These are phyloP conservation scores for Arachis stenosperma DNA, from an alignment of 306 rosid species.

Conservation along the genomic window DNA sequence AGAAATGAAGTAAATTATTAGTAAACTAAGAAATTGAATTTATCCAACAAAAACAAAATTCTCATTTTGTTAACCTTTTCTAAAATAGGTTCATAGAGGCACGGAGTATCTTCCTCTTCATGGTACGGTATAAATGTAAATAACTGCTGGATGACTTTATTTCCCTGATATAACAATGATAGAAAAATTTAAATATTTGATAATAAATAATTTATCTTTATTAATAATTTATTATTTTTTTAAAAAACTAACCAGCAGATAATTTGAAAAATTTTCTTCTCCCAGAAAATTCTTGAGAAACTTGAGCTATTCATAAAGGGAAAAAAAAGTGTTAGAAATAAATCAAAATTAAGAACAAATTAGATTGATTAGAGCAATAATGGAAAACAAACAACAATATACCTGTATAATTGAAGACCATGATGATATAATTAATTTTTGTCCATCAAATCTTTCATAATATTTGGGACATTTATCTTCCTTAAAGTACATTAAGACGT, in stretches of 20 bases:
- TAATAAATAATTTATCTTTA: not conserved
- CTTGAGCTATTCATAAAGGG: slow-evolving; percentile 8
- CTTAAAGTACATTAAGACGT: slow-evolving; percentile 29
- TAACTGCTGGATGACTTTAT: slow-evolving; percentile 39
- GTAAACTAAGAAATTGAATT: not conserved
- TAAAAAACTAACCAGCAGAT: slow-evolving; percentile 37
- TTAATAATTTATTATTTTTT: not conserved
- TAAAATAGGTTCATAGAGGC: slow-evolving; percentile 35
- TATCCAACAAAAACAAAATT: not conserved
- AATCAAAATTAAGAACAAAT: not conserved
- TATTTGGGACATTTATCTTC: slow-evolving; percentile 23
- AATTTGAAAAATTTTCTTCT: slow-evolving; percentile 14
- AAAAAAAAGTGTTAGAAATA: not conserved
- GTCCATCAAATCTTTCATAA: slow-evolving; percentile 15
- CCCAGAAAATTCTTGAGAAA: slow-evolving; percentile 27
- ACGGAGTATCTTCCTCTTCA: not conserved
- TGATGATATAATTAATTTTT: slow-evolving; percentile 32
- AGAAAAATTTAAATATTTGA: not conserved
- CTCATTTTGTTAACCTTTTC: slow-evolving; percentile 34
- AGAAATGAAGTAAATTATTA: not conserved
- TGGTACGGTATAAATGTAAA: slow-evolving; percentile 30
- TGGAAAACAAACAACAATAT: not conserved
- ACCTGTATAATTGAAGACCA: slow-evolving; percentile 52
- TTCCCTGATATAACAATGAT: slow-evolving; percentile 38
- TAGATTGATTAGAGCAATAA: not conserved